Conservation (phyloP, 1,284 basidiomycete genomes). For the Puccinia coronata region DNA sequence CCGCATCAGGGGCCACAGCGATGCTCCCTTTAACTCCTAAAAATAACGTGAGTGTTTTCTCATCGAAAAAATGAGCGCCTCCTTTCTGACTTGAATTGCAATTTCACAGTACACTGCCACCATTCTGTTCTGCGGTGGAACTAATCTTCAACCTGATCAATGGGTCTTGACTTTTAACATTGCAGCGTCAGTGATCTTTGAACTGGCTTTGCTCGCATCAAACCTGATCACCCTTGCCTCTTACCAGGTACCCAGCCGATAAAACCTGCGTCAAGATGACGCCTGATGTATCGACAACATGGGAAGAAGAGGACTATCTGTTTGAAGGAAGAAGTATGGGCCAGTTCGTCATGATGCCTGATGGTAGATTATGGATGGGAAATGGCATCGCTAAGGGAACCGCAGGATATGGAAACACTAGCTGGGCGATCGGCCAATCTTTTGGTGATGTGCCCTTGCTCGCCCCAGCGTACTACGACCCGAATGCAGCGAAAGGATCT, state of each 20-base stretch:
- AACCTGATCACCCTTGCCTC: neutral
- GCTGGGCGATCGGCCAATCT: slow-evolving; percentile 56
- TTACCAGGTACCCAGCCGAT: slow-evolving; percentile 55
- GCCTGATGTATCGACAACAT: slow-evolving; percentile 74
- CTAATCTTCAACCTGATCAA: slow-evolving; percentile 70
- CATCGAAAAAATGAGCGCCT: no score
- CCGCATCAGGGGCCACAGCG: slow-evolving; percentile 82
- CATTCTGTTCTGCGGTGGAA: slow-evolving; percentile 84
- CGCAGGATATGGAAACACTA: slow-evolving; percentile 58
- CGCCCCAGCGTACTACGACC: slow-evolving; percentile 62
- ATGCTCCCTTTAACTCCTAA: slow-evolving; percentile 87
- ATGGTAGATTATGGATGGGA: slow-evolving; percentile 71
- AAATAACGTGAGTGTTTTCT: slow-evolving; percentile 65
- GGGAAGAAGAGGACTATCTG: slow-evolving; percentile 69
- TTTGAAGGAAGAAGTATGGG: slow-evolving; percentile 79
- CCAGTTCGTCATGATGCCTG: slow-evolving; percentile 76
- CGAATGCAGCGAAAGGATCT: slow-evolving; percentile 56
- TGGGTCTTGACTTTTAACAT: slow-evolving; percentile 69
- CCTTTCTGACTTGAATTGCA: neutral
- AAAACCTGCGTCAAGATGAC: slow-evolving; percentile 66
- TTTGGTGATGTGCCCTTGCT: slow-evolving; percentile 57
- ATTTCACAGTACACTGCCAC: slow-evolving; percentile 69
- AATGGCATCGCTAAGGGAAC: slow-evolving; percentile 76
- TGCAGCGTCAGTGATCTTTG: slow-evolving; percentile 61
- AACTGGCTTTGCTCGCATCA: neutral